phyloP scores from a whole-genome alignment of 441 rosid species.

The Syzygium syzygioides region DNA sequence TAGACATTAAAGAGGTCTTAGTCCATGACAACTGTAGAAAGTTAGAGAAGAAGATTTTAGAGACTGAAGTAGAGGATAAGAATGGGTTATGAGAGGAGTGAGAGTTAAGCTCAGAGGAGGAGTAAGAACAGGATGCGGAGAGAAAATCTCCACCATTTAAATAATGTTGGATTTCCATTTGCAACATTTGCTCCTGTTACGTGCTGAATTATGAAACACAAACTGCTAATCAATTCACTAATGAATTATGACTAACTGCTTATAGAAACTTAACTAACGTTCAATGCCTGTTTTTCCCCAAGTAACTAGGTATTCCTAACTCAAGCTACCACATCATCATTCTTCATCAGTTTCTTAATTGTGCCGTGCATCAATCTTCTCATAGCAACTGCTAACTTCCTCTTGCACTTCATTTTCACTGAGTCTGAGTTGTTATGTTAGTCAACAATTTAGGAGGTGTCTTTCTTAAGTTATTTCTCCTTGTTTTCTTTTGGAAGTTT shows the following conservation, averaged over 20 bases:
- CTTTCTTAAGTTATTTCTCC: not conserved
- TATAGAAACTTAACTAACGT: not conserved
- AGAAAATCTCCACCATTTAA: not conserved
- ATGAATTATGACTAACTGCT: not conserved
- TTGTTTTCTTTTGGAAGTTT: not conserved
- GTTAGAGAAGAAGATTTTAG: not conserved
- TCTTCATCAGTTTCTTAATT: not conserved
- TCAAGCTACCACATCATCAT: not conserved
- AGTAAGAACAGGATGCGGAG: not conserved
- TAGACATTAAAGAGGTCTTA: not conserved
- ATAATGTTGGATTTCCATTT: not conserved
- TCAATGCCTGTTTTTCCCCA: not conserved
- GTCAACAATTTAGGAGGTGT: not conserved
- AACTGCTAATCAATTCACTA: not conserved
- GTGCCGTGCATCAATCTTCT: not conserved
- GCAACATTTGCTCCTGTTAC: not conserved
- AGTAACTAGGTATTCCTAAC: not conserved
- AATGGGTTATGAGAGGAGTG: not conserved
- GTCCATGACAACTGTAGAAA: not conserved
- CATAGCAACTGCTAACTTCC: not conserved
- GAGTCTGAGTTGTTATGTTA: not conserved
- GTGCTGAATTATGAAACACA: not conserved
- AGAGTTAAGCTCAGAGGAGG: not conserved
- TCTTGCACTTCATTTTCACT: not conserved
- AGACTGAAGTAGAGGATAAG: not conserved